A percentile compares a stretch with the other conserved stretches of the same genome.
These are phyloP conservation scores for Trametes coccinea DNA, from an alignment of 768 basidiomycete genomes.

Conservation along the genomic window DNA sequence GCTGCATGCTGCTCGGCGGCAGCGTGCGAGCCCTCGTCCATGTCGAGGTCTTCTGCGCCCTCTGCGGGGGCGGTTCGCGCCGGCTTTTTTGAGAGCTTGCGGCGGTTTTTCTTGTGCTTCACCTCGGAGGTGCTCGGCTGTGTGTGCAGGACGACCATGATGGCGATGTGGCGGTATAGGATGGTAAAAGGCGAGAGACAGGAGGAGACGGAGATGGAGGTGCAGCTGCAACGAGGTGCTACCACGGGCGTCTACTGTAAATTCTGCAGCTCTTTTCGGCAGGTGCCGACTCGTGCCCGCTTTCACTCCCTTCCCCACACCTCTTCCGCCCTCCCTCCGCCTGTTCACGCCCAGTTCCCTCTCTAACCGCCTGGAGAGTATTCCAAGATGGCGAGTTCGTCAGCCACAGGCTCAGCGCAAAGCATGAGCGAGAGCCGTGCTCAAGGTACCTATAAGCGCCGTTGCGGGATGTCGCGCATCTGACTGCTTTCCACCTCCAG, in stretches of 20 bases:
- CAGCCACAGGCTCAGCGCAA: constrained; percentile 9
- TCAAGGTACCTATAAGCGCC: constrained; percentile 34
- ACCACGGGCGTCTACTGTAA: constrained; percentile 22
- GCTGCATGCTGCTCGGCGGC: constrained; percentile 5
- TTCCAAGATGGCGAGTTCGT: constrained; percentile 14
- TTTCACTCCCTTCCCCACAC: constrained; percentile 1
- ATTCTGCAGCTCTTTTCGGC: constrained; percentile 24
- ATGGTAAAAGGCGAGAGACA: not conserved
- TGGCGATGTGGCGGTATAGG: not conserved
- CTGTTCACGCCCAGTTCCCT: not conserved
- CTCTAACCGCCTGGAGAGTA: not conserved
- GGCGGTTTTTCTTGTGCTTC: constrained; percentile 45
- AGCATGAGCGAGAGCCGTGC: constrained; percentile 35
- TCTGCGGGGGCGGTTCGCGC: constrained; percentile 20
- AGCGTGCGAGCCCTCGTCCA: constrained; percentile 14
- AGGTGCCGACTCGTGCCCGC: constrained; percentile 15
- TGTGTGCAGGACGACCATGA: constrained; percentile 45
- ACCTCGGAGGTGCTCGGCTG: constrained; percentile 34
- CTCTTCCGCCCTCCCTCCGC: not conserved
- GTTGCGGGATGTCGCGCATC: not conserved
- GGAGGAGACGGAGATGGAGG: constrained; percentile 10
- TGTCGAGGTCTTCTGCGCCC: constrained; percentile 25
- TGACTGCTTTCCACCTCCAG: constrained; percentile 26
- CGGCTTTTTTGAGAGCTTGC: constrained; percentile 44
- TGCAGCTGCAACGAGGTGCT: constrained; percentile 9